phyloP scores from a whole-genome alignment of 495 filamentous ascomycete genomes.

The Neurospora sp. region DNA sequence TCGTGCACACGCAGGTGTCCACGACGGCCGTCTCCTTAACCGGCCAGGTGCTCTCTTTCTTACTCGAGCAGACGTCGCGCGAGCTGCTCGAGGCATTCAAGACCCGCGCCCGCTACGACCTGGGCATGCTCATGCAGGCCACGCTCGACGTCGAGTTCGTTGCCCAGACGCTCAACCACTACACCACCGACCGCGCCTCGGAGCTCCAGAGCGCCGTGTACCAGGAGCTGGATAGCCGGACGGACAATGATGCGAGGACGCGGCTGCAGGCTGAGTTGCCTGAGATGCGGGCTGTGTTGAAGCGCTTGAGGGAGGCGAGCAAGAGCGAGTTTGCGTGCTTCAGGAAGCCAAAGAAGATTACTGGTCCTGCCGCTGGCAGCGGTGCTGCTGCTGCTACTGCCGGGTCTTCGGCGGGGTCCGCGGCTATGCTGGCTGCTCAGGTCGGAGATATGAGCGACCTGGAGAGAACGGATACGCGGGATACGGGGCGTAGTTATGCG shows the following conservation, averaged over 20 bases:
- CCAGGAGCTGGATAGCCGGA: slow-evolving; percentile 73
- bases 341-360: slow-evolving; percentile 37
- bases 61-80: slow-evolving; percentile 65
- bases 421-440: neutral
- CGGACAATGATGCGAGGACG: slow-evolving; percentile 71
- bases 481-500: neutral
- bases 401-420: neutral
- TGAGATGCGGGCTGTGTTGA: slow-evolving; percentile 77
- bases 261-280: slow-evolving; percentile 76
- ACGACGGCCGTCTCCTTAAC: slow-evolving; percentile 69
- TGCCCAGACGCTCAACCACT: slow-evolving; percentile 80
- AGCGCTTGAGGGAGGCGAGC: slow-evolving; percentile 70
- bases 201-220: slow-evolving; percentile 81
- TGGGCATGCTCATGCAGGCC: slow-evolving; percentile 87
- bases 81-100: slow-evolving; percentile 65
- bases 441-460: neutral
- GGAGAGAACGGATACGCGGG: slow-evolving; percentile 18
- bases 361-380: neutral
- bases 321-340: slow-evolving; percentile 82
- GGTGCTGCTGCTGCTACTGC: neutral
- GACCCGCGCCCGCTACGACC: slow-evolving; percentile 53
- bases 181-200: slow-evolving; percentile 72
- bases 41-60: slow-evolving; percentile 61
- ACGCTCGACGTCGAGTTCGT: slow-evolving; percentile 96
- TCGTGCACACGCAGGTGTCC: slow-evolving; percentile 83